A percentile compares a stretch with the other conserved stretches of the same genome.
Conservation (phyloP, 176 grass and related monocot species). For the Carex kokanica region DNA sequence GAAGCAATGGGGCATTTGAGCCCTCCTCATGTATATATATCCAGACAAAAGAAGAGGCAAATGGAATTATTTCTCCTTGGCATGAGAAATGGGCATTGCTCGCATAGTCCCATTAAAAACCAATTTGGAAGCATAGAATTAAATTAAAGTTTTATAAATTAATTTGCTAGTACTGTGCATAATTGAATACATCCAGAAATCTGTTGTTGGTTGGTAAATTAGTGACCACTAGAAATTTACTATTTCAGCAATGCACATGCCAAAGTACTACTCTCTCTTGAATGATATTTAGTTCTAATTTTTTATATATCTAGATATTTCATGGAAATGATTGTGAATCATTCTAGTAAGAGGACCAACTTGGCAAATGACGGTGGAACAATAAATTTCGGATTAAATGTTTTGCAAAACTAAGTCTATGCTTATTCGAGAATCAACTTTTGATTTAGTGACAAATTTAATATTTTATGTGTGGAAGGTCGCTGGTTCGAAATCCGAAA, state of each 20-base stretch:
- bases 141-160: not conserved
- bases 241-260: conserved; percentile 3
- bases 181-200: not conserved
- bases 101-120: not conserved
- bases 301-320: not conserved
- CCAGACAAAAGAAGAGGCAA: not conserved
- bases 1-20: too few species aligned
- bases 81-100: not conserved
- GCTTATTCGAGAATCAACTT: too few species aligned
- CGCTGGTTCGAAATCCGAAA: too few species aligned
- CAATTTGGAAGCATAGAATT: not conserved
- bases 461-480: too few species aligned
- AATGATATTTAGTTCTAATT: not conserved
- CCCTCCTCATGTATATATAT: too few species aligned
- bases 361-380: not conserved
- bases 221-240: not conserved
- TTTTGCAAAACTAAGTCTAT: too few species aligned
- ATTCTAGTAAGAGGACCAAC: not conserved
- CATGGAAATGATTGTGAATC: not conserved
- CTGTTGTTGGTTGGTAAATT: not conserved
- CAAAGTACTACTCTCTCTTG: not conserved
- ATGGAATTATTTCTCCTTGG: not conserved
- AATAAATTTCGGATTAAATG: not conserved
- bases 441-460: too few species aligned
- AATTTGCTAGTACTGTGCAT: too few species aligned